Base-by-base conservation (phyloP, 2,329 filamentous ascomycete species). In the Venturia nashicola region DNA sequence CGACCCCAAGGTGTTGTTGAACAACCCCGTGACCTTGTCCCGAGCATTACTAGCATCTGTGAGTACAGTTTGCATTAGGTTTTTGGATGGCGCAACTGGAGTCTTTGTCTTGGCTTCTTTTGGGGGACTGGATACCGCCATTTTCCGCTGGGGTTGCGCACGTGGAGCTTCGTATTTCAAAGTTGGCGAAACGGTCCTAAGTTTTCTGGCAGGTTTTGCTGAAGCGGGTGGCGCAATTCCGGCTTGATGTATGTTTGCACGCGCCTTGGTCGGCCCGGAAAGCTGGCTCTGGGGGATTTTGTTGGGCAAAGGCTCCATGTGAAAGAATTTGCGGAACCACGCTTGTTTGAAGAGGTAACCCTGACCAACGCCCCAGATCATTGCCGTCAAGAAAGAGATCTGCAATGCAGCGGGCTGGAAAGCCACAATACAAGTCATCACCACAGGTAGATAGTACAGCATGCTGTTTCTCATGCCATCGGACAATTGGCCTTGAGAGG, bases 391-490 rank as follows among this genome's bases (percentile, higher is more conserved):
- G 75, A 90, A 88, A 76, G 84, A 87, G 39, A 89, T 70, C 70
- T 88, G 85, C 2, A 89, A 72, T 23, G 77, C 79, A 32, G 82
- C 79, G 0, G 84, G 81, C 71, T 82, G 80, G 66, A 75, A 82
- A 14, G 76, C 69, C 62, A 84, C 85, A 70, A 88, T 76, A 5
- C 75, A 2, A 39, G 83, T 74, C 8, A 83, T 78, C 1, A 87
- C 42, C 7, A 72, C 66, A 1, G 87, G 86, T 39, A 89, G 68
- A 48, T 76, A 74, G 63, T 76, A 78, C 42, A 77, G 69, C 66
- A 83, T 70, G 7, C 16, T 18, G 9, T 57, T 57, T 36, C 27
- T 57, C 51, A 36, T n/a, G 16, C 5, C 5, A 5, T 12, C 6
- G 7, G 51, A 76, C 62, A 43, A 42, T 42, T 1, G 74, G 77